Evolutionary conservation across 176 grass and related monocot genomes (phyloP).

Genomic region (Triticum aestivum): DNA sequence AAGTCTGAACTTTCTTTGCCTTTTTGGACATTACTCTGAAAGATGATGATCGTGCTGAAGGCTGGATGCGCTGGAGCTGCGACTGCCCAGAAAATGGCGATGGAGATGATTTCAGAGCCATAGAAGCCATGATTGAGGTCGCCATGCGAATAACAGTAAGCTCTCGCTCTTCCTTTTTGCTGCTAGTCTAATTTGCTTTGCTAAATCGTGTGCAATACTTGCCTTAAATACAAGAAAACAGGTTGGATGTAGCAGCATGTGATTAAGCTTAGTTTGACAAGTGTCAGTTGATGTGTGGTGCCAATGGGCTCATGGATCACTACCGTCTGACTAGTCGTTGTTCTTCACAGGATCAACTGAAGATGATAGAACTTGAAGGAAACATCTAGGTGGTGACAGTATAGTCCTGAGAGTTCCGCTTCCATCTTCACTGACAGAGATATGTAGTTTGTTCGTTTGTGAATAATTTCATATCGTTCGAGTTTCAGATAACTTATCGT

Average conservation of each 20-base stretch:
- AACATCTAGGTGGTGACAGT: constrained; percentile 36
- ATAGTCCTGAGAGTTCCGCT: constrained; percentile 19
- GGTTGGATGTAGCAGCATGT: constrained; percentile 21
- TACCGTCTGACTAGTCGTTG: neutral
- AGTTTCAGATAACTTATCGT: neutral
- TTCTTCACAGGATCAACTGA: constrained; percentile 30
- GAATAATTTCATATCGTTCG: neutral
- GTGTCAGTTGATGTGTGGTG: constrained; percentile 33
- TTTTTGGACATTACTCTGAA: constrained; percentile 48
- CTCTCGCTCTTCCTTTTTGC: neutral
- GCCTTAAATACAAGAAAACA: constrained; percentile 32
- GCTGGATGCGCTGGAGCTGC: neutral
- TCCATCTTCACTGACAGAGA: neutral
- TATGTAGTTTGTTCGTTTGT: neutral
- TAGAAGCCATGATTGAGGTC: constrained; percentile 24
- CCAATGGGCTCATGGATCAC: neutral
- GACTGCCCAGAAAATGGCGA: constrained; percentile 5
- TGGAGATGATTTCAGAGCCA: constrained; percentile 32
- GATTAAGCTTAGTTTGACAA: constrained; percentile 25
- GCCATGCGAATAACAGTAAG: neutral
- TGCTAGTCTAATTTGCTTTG: constrained; percentile 22
- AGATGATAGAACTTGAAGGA: constrained; percentile 37
- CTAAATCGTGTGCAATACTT: neutral
- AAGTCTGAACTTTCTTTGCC: constrained; percentile 63
- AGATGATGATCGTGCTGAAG: constrained; percentile 17